Base-by-base conservation (phyloP, 495 filamentous ascomycete species). In the Trichocladium antarcticum region DNA sequence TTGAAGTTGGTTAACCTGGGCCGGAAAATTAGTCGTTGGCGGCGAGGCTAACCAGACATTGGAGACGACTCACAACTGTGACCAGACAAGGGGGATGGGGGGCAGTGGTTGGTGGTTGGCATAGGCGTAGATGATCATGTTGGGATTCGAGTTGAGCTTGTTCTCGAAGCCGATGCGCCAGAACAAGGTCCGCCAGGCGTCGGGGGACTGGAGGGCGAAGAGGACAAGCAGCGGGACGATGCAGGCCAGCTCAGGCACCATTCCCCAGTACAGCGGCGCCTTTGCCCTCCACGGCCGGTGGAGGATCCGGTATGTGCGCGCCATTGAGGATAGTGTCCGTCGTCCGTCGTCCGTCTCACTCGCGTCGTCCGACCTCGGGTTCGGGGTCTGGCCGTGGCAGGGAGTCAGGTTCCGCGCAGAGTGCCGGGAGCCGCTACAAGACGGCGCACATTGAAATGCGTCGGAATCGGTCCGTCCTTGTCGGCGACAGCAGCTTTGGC, bases 111-210 rank as follows among this genome's bases (percentile, higher is more conserved):
- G 67, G 58, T 89, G 78, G 56, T 94, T 95, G 36, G 87, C 82
- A 49, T 78, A 78, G 15, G 82, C 81, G 60, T 88, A 95, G 19
- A 90, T 56, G 6, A 82, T 71, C 56, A 82, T 73, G 34, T 71
- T 72, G 17, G 89, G 89, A 50, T 79, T 76, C 54, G 86, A 92
- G 66, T 94, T 94, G 75, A 87, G 89, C 42, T 82, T 80, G 57
- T 86, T 78, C 37, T 87, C 73, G 40, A 72, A 74, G 40, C 89
- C 89, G 59, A 92, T 82, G 57, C 80, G 72, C 89, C 89, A 96
- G 59, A 95, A 66, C 45, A 73, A 76, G 6, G 85, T 84, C 17
- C 84, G 79, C 62, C 86, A 95, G 39, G 81, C 66, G 65, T 94
- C 76, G 45, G 88, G 87, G 20, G 80, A 77, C 45, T 86, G 83